These are phyloP conservation scores for Parasitella parasitica DNA, from an alignment of 371 early-diverging fungal genomes.

Conservation along the genomic window DNA sequence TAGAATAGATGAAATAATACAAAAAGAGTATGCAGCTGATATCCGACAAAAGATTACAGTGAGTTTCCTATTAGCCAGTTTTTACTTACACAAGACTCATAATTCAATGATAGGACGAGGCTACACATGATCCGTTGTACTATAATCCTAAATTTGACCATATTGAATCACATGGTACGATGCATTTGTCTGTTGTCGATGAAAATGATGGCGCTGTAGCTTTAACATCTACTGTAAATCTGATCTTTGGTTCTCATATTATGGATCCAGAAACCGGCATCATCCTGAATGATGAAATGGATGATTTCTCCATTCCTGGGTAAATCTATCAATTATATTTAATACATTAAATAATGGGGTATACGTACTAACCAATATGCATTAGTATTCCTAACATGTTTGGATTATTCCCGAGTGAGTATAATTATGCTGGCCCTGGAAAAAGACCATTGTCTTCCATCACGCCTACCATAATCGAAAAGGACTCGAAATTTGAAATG, in stretches of 20 bases:
- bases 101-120: conserved; percentile 28
- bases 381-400: conserved; percentile 76
- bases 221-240: conserved; percentile 94
- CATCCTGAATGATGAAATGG: conserved; percentile 97
- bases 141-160: conserved; percentile 81
- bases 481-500: conserved; percentile 68
- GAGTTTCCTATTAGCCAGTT: too few species aligned
- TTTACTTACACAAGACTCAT: too few species aligned
- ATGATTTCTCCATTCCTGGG: conserved; percentile 96
- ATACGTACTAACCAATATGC: not conserved
- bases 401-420: conserved; percentile 79
- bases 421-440: conserved; percentile 82
- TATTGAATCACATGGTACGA: conserved; percentile 93
- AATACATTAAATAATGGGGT: too few species aligned
- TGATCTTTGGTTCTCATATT: conserved; percentile 92
- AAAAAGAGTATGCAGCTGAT: conserved; percentile 67
- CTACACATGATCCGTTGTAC: conserved; percentile 53
- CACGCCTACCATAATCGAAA: conserved; percentile 85
- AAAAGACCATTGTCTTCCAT: conserved; percentile 95
- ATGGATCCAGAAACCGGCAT: conserved; percentile 96
- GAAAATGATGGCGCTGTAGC: conserved; percentile 84
- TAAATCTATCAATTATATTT: conserved; percentile 2
- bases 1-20: conserved; percentile 60
- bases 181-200: conserved; percentile 94
- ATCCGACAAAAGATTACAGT: conserved; percentile 73